Percentiles rank a stretch among this genome's conserved stretches.
These are phyloP conservation scores for Aechmea fasciata DNA, from an alignment of 176 grass and related monocot species.

Conservation along the genomic window DNA sequence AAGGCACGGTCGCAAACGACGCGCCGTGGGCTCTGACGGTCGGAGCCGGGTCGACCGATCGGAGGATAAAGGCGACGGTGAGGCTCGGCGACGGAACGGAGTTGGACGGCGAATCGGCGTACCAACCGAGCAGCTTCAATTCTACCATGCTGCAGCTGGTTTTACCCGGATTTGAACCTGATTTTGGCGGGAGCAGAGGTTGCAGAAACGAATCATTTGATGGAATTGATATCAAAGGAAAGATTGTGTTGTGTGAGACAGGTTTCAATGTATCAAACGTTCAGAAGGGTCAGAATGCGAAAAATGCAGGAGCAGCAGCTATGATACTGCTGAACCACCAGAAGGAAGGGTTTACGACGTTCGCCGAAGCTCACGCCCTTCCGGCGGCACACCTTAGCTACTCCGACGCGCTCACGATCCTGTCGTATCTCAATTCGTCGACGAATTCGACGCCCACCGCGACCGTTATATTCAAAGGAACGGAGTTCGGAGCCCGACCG, in stretches of 20 bases:
- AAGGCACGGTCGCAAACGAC: neutral
- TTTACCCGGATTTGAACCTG: neutral
- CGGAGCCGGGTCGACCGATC: conserved; percentile 11
- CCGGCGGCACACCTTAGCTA: conserved; percentile 5
- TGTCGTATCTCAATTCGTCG: neutral
- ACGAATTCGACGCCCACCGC: neutral
- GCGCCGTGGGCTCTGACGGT: conserved; percentile 17
- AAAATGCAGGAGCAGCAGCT: conserved; percentile 7
- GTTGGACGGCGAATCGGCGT: neutral
- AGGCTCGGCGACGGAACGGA: conserved; percentile 3
- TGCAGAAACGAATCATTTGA: conserved; percentile 6
- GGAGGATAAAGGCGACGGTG: neutral
- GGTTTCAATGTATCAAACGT: neutral
- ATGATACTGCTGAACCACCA: conserved; percentile 1
- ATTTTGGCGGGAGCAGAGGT: neutral
- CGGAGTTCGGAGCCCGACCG: neutral
- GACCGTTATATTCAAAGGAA: conserved; percentile 8
- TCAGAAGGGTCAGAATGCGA: conserved; percentile 1
- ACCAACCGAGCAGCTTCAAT: conserved; percentile 9
- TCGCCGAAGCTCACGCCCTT: conserved; percentile 1
- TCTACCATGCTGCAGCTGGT: neutral
- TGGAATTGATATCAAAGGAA: conserved; percentile 1
- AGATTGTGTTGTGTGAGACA: conserved; percentile 9
- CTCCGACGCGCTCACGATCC: neutral
- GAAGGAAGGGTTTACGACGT: neutral